These are phyloP conservation scores for Xylaria grammica DNA, from an alignment of 495 filamentous ascomycete genomes.

Conservation along the genomic window DNA sequence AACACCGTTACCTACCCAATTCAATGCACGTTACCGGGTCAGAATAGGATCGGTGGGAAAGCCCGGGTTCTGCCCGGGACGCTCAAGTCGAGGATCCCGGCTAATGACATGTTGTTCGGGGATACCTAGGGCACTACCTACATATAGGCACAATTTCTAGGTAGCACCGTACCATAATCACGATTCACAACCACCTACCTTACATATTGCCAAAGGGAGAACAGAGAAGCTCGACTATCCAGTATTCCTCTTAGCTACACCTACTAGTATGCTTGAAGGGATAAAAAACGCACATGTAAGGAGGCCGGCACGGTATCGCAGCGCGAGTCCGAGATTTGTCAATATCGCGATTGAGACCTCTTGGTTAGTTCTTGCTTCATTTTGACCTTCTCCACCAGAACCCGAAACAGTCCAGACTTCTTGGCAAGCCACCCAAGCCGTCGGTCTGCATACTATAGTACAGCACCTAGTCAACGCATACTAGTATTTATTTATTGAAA, in stretches of 20 bases:
- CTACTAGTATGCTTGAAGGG: not conserved
- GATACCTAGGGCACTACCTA: not conserved
- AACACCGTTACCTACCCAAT: conserved; percentile 5
- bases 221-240: too few species aligned
- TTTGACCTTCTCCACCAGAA: not conserved
- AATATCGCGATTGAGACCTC: not conserved
- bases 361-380: not conserved
- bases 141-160: not conserved
- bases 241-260: not conserved
- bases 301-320: not conserved
- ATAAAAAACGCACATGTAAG: not conserved
- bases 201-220: too few species aligned
- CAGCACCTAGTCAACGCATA: not conserved
- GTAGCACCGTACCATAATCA: too few species aligned
- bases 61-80: conserved; percentile 4
- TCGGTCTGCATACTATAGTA: not conserved
- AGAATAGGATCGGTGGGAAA: too few species aligned
- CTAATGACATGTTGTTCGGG: not conserved
- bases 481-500: not conserved
- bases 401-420: conserved; percentile 15
- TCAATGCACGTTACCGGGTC: conserved; percentile 3
- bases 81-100: not conserved
- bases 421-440: conserved; percentile 16
- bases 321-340: not conserved
- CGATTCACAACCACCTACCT: too few species aligned